A percentile compares a stretch with the other conserved stretches of the same genome.
Conservation (phyloP, 73 alveolate genomes). For the Strombidium stylifer region DNA sequence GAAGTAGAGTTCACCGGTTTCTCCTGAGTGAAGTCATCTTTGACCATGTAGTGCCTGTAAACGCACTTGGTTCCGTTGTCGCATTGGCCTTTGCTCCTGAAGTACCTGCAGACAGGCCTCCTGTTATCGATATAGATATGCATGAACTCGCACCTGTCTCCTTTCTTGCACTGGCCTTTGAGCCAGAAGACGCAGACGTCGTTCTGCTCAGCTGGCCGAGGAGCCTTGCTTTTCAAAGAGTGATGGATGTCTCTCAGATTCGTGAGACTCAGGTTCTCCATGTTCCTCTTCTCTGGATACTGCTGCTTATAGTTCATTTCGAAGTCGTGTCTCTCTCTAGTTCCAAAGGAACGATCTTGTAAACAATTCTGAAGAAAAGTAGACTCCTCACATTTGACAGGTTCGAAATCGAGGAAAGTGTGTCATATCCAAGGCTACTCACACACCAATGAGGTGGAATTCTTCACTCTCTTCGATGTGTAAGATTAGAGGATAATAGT, state of each 20-base stretch:
- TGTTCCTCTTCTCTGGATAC: neutral
- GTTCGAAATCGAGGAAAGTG: too few relatives aligned
- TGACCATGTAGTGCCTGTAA: conserved; percentile 37
- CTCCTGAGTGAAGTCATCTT: neutral
- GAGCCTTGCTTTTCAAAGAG: neutral
- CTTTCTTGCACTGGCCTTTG: conserved; percentile 63
- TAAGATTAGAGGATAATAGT: neutral
- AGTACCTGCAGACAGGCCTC: neutral
- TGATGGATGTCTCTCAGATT: neutral
- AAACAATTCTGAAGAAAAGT: neutral
- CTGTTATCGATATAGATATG: conserved; percentile 23
- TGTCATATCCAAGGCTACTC: too few relatives aligned
- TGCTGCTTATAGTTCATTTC: neutral
- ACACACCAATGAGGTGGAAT: too few relatives aligned
- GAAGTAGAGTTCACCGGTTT: too few relatives aligned
- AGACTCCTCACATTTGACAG: too few relatives aligned
- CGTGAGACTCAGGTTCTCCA: neutral
- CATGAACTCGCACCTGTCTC: conserved; percentile 60
- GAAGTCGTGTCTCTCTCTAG: neutral
- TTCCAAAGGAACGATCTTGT: neutral
- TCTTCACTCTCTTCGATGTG: neutral
- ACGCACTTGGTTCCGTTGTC: conserved; percentile 46
- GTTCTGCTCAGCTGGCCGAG: neutral
- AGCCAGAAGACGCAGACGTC: conserved; percentile 66
- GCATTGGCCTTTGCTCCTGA: neutral